A percentile compares a stretch with the other conserved stretches of the same genome.
Evolutionary conservation across 208 protist genomes (phyloP).

Genomic region (Acanthamoeba royreba): DNA sequence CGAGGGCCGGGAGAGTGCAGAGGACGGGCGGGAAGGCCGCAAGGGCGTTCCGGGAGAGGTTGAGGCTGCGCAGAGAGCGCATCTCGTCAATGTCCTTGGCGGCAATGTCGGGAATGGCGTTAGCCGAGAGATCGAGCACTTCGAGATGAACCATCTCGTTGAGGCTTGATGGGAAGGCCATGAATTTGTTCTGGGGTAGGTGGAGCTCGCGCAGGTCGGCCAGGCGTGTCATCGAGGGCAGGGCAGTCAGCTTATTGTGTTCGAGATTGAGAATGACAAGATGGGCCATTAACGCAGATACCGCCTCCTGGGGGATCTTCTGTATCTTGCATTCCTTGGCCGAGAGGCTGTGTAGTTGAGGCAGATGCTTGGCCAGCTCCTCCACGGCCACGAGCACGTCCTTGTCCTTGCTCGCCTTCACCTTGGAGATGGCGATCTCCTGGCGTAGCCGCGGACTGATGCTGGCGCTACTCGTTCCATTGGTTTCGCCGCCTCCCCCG

Average conservation of each 20-base stretch:
- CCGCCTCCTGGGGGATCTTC: not conserved
- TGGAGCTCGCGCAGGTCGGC: not conserved
- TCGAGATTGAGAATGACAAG: not conserved
- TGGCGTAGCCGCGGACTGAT: too few species aligned
- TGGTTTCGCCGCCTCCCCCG: too few species aligned
- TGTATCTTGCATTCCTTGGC: not conserved
- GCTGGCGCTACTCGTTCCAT: too few species aligned
- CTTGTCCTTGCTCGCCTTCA: constrained; percentile 6
- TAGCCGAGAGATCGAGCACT: not conserved
- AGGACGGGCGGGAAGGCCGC: not conserved
- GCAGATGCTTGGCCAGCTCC: not conserved
- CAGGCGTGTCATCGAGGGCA: not conserved
- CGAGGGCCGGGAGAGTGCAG: not conserved
- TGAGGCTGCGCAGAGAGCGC: not conserved
- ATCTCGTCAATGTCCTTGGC: not conserved
- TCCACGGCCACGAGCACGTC: not conserved
- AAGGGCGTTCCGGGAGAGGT: not conserved
- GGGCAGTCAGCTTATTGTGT: not conserved
- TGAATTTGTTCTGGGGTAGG: not conserved
- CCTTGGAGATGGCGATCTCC: not conserved
- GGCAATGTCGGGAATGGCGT: not conserved
- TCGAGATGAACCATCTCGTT: not conserved
- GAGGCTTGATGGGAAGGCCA: not conserved
- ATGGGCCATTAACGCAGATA: not conserved
- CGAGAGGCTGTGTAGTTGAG: not conserved